These are phyloP conservation scores for Talaromyces liani DNA, from an alignment of 495 filamentous ascomycete species.

Conservation along the genomic window DNA sequence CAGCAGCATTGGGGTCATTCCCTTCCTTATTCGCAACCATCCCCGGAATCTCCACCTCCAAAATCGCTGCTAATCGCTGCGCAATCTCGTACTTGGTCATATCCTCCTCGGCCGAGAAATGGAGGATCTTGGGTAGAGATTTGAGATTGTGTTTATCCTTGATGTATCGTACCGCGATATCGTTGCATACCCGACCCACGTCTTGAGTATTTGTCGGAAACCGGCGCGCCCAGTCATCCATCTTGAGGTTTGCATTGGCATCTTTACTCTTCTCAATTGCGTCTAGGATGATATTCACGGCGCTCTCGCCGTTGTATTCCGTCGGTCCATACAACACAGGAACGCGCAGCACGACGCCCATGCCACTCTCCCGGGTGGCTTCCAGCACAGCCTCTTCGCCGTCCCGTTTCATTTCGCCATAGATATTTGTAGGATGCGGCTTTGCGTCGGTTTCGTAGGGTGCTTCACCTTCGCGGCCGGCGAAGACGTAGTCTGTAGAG, in stretches of 20 bases:
- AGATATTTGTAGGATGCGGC: constrained; percentile 71
- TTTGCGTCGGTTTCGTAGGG: constrained; percentile 65
- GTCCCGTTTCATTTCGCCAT: constrained; percentile 81
- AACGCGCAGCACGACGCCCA: constrained; percentile 71
- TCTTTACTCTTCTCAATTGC: constrained; percentile 57
- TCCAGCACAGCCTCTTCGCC: constrained; percentile 69
- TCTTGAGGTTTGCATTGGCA: constrained; percentile 51
- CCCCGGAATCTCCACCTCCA: constrained; percentile 64
- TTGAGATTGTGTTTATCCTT: constrained; percentile 28
- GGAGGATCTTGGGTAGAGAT: constrained; percentile 63
- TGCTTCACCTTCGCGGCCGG: constrained; percentile 73
- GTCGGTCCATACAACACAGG: constrained; percentile 78
- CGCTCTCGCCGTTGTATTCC: constrained; percentile 57
- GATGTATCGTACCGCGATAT: constrained; percentile 64
- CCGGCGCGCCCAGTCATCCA: constrained; percentile 84
- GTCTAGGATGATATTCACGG: constrained; percentile 75
- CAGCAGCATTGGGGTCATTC: constrained; percentile 65
- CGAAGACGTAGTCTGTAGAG: constrained; percentile 92
- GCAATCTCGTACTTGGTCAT: constrained; percentile 93
- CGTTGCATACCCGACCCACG: constrained; percentile 70
- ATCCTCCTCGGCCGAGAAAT: constrained; percentile 81
- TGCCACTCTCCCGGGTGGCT: constrained; percentile 41
- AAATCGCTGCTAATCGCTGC: constrained; percentile 68
- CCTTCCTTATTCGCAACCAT: constrained; percentile 67
- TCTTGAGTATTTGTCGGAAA: constrained; percentile 88